Evolutionary conservation across 352 stramenopile genomes (phyloP), one percentile per base, ranked within the genome.

Genomic region (Plasmopara muralis): DNA sequence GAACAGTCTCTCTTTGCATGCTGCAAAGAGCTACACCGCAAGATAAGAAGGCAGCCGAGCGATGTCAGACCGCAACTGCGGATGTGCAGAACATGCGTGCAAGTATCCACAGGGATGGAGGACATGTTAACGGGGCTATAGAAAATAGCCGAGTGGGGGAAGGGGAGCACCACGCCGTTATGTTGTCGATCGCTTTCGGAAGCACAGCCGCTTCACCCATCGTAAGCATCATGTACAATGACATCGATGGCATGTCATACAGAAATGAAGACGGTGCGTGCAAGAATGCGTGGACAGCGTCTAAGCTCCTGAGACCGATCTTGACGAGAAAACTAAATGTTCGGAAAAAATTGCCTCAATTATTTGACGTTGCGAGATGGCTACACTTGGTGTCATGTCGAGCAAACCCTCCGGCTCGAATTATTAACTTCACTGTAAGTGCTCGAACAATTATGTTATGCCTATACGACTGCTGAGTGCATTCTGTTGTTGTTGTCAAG

Each of bases 81-180:
- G 53, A 67, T 59, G 58, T 50, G 57, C 50, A 53, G 60, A 72
- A 72, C 18, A 50, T 50, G 58, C 63, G 51, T 41, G 63, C 58
- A 71, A 71, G 44, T 16, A 59, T 66, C 55, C 42, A 31, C 13
- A 5, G 52, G 48, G 60, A 66, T 8, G 59, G 64, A 65, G 33
- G 63, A 41, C 31, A 35, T 35, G 6, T 35, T 12, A 5, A 35
- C 31, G 31, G 10, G 31, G 10, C 10, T 35, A 12, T 35, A 35
- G 6, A 8, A 35, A 35, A 35, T 8, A 35, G 31, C 6, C 31
- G 31, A 35, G 0, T 35, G 31, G 2, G 31, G 20, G 31, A 67
- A 9, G 54, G 58, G 63, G 54, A 62, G 58, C 47, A 38, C 35
- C 0, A 30, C 43, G 16, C 42, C 45, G 64, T 68, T 45, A 33